Conservation (phyloP, 768 basidiomycete species). For the Kondoa malvinella region DNA sequence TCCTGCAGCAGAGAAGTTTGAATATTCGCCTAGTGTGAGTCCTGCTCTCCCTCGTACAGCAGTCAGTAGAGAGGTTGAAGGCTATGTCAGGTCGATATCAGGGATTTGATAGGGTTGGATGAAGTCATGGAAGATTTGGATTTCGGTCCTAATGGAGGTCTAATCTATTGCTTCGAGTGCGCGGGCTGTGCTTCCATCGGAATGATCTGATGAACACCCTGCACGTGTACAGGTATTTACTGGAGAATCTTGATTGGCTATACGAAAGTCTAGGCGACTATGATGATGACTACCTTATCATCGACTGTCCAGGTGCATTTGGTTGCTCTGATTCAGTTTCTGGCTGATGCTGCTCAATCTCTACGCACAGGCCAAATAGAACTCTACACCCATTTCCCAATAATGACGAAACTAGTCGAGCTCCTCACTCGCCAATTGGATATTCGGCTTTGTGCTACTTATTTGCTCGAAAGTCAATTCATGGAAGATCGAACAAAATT, state of each 20-base stretch:
- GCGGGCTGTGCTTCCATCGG: too few relatives aligned
- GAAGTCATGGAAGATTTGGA: conserved; percentile 92
- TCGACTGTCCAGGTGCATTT: conserved; percentile 52
- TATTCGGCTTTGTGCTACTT: conserved; percentile 71
- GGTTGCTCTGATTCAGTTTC: conserved; percentile 27
- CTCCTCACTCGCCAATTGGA: conserved; percentile 49
- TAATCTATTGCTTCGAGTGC: conserved; percentile 99
- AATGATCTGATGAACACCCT: conserved; percentile 26
- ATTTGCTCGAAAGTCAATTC: conserved; percentile 93
- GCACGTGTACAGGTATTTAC: conserved; percentile 51
- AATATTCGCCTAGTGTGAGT: conserved; percentile 75
- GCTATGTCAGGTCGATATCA: too few relatives aligned
- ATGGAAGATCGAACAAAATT: conserved; percentile 99
- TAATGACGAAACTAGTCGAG: conserved; percentile 72
- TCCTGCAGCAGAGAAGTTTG: conserved; percentile 84
- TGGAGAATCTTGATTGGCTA: conserved; percentile 96
- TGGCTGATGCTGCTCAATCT: background rate
- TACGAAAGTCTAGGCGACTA: conserved; percentile 87
- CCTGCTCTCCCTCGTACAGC: too few relatives aligned
- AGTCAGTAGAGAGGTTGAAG: too few relatives aligned
- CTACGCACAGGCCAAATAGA: conserved; percentile 64
- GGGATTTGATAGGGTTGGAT: conserved; percentile 72
- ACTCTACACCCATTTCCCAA: conserved; percentile 93
- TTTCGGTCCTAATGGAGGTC: conserved; percentile 90
- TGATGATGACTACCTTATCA: conserved; percentile 78